Percentiles rank a stretch among this genome's conserved stretches.
Conservation (phyloP, 176 grass and related monocot species). For the Metroxylon sagu region DNA sequence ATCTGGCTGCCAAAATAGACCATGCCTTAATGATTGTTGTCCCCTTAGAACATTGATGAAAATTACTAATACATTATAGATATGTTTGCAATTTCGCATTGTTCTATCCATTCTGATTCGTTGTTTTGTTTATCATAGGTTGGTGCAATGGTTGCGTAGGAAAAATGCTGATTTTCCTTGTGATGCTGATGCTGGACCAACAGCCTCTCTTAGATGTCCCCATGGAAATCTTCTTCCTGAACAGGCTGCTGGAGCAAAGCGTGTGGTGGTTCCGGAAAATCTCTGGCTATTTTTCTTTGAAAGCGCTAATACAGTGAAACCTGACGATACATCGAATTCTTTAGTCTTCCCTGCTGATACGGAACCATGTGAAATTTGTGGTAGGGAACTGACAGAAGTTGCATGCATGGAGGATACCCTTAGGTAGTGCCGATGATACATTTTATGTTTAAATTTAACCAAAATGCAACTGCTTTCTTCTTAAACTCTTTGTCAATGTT, state of each 20-base stretch:
- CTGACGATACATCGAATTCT: conserved; percentile 30
- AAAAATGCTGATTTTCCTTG: conserved; percentile 66
- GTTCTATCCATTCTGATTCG: too few relatives aligned
- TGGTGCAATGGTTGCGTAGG: conserved; percentile 75
- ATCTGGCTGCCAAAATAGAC: too few relatives aligned
- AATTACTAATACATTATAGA: too few relatives aligned
- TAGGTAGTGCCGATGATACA: conserved; percentile 37
- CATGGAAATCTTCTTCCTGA: conserved; percentile 88
- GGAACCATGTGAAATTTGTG: conserved; percentile 61
- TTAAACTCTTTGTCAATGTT: conserved; percentile 3
- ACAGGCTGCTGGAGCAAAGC: conserved; percentile 74
- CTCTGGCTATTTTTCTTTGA: conserved; percentile 91
- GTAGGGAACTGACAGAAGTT: conserved; percentile 66
- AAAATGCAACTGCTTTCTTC: background rate
- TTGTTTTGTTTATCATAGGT: conserved; percentile 25
- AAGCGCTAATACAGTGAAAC: conserved; percentile 22
- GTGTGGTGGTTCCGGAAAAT: conserved; percentile 57
- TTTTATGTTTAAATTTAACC: conserved; percentile 4
- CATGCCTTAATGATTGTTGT: too few relatives aligned
- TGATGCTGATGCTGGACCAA: conserved; percentile 72
- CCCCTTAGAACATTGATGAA: too few relatives aligned
- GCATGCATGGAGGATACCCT: conserved; percentile 75
- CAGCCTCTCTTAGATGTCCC: conserved; percentile 59
- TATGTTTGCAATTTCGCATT: too few relatives aligned
- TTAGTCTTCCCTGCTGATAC: conserved; percentile 57